A percentile compares a stretch with the other conserved stretches of the same genome.
phyloP scores from a whole-genome alignment of 345 rosid species.

The Populus deltoides region DNA sequence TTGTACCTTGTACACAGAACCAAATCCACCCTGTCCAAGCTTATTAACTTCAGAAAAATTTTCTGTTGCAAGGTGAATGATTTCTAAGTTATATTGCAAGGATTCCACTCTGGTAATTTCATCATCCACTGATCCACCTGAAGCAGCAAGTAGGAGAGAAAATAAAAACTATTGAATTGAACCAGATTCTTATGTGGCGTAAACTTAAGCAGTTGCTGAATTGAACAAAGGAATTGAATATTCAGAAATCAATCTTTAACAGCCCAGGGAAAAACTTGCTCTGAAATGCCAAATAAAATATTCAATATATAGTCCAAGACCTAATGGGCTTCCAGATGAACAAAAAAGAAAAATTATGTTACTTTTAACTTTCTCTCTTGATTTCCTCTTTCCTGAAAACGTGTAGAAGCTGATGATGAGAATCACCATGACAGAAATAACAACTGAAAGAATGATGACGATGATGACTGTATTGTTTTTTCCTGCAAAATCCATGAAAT shows the following conservation, averaged over 20 bases:
- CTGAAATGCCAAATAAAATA: too few species aligned
- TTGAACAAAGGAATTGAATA: too few species aligned
- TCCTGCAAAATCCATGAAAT: slow-evolving; percentile 15
- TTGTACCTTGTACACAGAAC: slow-evolving; percentile 40
- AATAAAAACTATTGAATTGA: too few species aligned
- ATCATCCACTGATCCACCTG: background rate
- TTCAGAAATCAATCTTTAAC: too few species aligned
- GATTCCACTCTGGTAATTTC: background rate
- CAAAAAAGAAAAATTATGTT: background rate
- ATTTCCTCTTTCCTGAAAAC: slow-evolving; percentile 12
- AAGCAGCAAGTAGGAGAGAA: background rate
- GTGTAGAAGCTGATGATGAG: slow-evolving; percentile 2
- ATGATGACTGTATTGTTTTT: background rate
- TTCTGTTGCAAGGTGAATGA: slow-evolving; percentile 8
- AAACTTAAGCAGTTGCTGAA: too few species aligned
- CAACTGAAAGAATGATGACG: slow-evolving; percentile 1
- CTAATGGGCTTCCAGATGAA: too few species aligned
- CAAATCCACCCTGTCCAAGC: slow-evolving; percentile 50
- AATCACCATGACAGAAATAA: background rate
- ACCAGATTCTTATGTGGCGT: too few species aligned
- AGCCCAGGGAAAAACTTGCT: too few species aligned
- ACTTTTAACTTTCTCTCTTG: slow-evolving; percentile 12
- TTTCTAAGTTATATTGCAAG: background rate
- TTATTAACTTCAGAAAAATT: slow-evolving; percentile 31
- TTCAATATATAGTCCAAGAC: too few species aligned